These are phyloP conservation scores for Pseudozyma hubeiensis DNA, from an alignment of 1,284 basidiomycete genomes.

Conservation along the genomic window DNA sequence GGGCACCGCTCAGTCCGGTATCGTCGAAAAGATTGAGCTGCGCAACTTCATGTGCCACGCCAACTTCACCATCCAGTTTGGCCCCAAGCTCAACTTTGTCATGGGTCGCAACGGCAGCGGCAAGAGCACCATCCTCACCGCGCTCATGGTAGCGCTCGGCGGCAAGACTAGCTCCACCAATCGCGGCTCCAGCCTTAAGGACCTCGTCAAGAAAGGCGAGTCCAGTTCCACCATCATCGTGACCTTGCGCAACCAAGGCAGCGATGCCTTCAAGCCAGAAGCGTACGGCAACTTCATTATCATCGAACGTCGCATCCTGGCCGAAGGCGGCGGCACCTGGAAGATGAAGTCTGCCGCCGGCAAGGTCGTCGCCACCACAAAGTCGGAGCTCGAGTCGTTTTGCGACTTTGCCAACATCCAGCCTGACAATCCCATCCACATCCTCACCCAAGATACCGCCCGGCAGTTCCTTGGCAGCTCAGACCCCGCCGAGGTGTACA, in stretches of 20 bases:
- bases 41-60: constrained; percentile 97
- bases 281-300: constrained; percentile 86
- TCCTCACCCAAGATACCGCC: constrained; percentile 74
- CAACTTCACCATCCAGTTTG: constrained; percentile 79
- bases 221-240: constrained; percentile 83
- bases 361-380: constrained; percentile 80
- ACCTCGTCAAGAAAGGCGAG: constrained; percentile 87
- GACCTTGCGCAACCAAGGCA: constrained; percentile 85
- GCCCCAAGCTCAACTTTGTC: constrained; percentile 93
- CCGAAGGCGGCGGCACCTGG: constrained; percentile 80
- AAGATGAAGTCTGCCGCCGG: constrained; percentile 81
- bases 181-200: constrained; percentile 85
- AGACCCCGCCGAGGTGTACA: constrained; percentile 85
- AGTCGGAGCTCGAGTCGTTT: constrained; percentile 84
- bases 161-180: constrained; percentile 86
- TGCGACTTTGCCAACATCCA: constrained; percentile 97
- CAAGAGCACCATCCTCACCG: constrained; percentile 94
- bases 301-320: constrained; percentile 83
- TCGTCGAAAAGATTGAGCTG: constrained; percentile 87
- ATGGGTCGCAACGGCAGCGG: constrained; percentile 81
- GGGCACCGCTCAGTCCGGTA: constrained; percentile 74
- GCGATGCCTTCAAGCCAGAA: constrained; percentile 85
- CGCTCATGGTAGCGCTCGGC: constrained; percentile 90
- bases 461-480: constrained; percentile 89
- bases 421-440: constrained; percentile 95